Base-by-base conservation (phyloP, 345 rosid genomes). In the Gossypium turneri region DNA sequence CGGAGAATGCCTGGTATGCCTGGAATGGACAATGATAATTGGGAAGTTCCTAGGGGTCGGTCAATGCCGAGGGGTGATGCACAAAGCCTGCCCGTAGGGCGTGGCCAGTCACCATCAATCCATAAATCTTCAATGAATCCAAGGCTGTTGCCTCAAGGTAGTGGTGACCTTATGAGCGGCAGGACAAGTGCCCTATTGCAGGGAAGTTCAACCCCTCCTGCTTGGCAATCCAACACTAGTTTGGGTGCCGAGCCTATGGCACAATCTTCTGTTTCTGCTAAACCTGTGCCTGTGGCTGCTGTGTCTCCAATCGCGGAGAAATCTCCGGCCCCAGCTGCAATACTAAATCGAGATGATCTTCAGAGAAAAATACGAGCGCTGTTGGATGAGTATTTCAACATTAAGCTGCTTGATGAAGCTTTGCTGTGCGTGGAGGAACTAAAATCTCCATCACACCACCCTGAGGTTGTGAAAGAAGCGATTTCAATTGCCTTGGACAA, bases 151-250 rank as follows among this genome's bases (percentile, higher is more conserved):
- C 63, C 63, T 58, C 97, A 90, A 81, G 97, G 97, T 29, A 89
- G 68, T 74, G 84, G 92, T 60, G 94, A 90, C 67, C 82, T 82
- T 29, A 73, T 89, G 34, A 79, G 88, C 73, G 95, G 90, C 48
- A 88, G 83, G 82, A 90, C 92, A 74, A 94, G 97, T 70, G 92
- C 93, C 47, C 77, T 92, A 62, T 75, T 94, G 84, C 95, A 90
- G 80, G 97, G 96, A 9, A 82, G 82, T 67, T 71, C 80, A 29
- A 67, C 77, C 19, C 70, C 79, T 34, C 61, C 85, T 64, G 74
- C 84, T 67, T 77, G 80, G 41, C 80, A 82, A 57, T 62, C 69
- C 7, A 75, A 56, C 70, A 38, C 68, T 20, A 51, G 58, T 29
- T 25, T 74, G n/a, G 75, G 67, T 69, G 68, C 75, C 24, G 86